A percentile compares a stretch with the other conserved stretches of the same genome.
phyloP scores from a whole-genome alignment of 1,284 basidiomycete genomes.

The Cystobasidiaceae sp. region DNA sequence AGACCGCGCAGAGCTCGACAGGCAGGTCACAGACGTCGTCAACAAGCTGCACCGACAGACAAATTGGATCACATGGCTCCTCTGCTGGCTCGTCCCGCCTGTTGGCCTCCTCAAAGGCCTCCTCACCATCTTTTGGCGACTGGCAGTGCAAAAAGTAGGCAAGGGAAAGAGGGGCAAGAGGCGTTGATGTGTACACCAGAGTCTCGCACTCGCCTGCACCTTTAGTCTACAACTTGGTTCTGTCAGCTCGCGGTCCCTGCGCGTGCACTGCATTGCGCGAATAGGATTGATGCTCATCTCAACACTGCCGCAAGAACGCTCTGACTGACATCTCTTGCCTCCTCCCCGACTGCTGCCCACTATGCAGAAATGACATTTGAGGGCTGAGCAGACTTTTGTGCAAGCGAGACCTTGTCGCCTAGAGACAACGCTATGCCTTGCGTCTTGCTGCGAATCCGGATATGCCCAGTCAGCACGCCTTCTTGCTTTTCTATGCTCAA shows the following conservation, averaged over 20 bases:
- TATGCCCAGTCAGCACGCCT: constrained; percentile 79
- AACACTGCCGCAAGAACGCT: no score
- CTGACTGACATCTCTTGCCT: no score
- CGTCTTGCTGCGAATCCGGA: constrained; percentile 87
- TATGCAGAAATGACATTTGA: not conserved
- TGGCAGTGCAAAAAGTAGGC: constrained; percentile 37
- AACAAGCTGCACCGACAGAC: constrained; percentile 55
- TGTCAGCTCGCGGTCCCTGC: no score
- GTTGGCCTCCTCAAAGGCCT: constrained; percentile 53
- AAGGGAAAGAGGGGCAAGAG: constrained; percentile 27
- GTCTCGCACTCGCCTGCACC: no score
- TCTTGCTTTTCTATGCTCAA: constrained; percentile 84
- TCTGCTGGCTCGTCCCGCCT: constrained; percentile 80
- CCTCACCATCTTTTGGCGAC: constrained; percentile 41
- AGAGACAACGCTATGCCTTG: constrained; percentile 91
- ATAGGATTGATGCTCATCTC: no score
- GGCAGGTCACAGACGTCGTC: constrained; percentile 65
- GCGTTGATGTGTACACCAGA: no score
- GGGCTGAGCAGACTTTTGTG: constrained; percentile 27
- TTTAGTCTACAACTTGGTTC: no score
- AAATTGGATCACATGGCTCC: constrained; percentile 58
- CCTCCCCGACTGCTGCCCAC: no score
- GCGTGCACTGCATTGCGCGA: no score
- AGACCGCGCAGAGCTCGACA: constrained; percentile 60
- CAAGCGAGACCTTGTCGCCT: constrained; percentile 67